Evolutionary conservation across 1,284 basidiomycete genomes (phyloP), one percentile per base, ranked within the genome.

Genomic region (Trichosporon inkin): DNA sequence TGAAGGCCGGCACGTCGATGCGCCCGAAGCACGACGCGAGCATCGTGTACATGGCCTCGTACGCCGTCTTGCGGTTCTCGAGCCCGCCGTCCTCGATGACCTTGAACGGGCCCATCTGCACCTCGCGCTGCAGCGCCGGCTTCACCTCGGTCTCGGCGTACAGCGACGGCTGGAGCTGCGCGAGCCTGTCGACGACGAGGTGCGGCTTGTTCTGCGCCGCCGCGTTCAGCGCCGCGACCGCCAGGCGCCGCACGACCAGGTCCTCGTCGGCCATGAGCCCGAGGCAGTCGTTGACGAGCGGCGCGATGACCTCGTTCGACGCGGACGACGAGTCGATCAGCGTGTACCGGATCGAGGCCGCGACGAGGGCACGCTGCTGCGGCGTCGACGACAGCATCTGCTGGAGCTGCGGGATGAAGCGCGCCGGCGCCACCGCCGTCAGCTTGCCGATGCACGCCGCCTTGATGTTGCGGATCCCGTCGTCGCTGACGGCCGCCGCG

Each of bases 31-130:
- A 94, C 0, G 92, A 95, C 70, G 96, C 92, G 57, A 97, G 85
- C 87, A 98, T 79, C 16, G 94, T 97, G 75, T 70, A 95, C 83
- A 99, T 90, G 5, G 94, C 95, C 79, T 99, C 95, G 78, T 91
- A 98, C 2, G 95, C 95, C 0, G 91, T 94, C 82, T 95, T 93
- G 57, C 91, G 64, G 67, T 79, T 79, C 67, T 78, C 76, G 47
- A 79, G 61, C 2, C 77, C 77, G 55, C 77, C 76, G 59, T 79
- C 77, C 63, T 74, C 71, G 59, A 67, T 70, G 38, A 74, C 73
- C 56, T 89, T 93, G 88, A 93, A 99, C 0, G 96, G 96, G 14
- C 96, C 96, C 96, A 99, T 98, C 72, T 91, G 88, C 8, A 99
- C 93, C 6, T 89, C 90, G 34, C 91, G 86, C 69, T 97, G 88